Evolutionary conservation across 2,329 filamentous ascomycete species (phyloP), one percentile per base, ranked within the genome.

Genomic region (Ramularia endophylla): DNA sequence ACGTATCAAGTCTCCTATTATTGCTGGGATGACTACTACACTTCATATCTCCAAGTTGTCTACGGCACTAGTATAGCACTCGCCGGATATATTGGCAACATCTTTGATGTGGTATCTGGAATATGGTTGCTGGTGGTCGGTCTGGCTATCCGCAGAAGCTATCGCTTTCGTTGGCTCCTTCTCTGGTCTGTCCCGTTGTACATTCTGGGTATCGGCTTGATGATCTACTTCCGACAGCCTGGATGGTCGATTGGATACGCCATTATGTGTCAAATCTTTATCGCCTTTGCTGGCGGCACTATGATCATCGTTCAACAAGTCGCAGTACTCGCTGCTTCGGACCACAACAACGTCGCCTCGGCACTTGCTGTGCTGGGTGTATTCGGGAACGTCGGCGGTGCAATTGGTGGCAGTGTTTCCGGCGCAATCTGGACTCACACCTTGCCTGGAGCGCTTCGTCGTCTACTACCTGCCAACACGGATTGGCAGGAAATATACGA

Each of bases 1-100:
- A 57, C 58, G 22, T 55, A 55, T 27, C 52, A 54, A 16, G 44
- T 61, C 25, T 43, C 53, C 2, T 63, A 55, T 44, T 58, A 52
- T 50, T 58, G 56, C 53, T 69, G 65, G 66, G 59, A 63, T 47
- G 55, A 44, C 33, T 68, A 66, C 56, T 68, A 63, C 50, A 57
- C 60, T 25, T 66, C 65, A 2, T 68, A 63, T 51, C 51, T 67
- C 1, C 56, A 63, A 11, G 66, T 69, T 22, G 65, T 68, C 2
- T 59, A 61, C 51, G 55, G 60, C 27, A 54, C 62, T 5, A 48
- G 28, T 34, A 27, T 60, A 8, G 28, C 47, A 5, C 45, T 56
- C 6, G 62, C 65, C 3, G 60, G 61, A 20, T 68, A 68, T 46
- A 58, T 67, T 15, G 50, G 55, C 37, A 62, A 60, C 44, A 59